Conservation (phyloP, 192 early-diverging fungal species). For the Coemansia sp. region DNA sequence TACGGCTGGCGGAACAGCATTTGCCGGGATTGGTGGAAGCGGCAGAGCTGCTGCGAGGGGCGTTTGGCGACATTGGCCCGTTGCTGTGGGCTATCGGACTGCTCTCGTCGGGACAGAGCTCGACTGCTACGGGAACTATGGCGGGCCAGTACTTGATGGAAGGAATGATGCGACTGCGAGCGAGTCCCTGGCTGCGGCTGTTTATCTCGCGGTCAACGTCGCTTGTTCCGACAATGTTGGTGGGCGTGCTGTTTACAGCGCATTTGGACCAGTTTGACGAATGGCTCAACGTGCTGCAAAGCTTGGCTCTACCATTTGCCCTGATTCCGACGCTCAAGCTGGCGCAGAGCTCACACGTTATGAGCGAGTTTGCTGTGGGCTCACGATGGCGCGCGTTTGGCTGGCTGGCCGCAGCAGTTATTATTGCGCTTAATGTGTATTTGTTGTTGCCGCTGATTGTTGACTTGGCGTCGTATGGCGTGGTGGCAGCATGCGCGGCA, state of each 20-base stretch:
- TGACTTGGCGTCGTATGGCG: constrained; percentile 23
- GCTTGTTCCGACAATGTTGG: constrained; percentile 65
- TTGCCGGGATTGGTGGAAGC: constrained; percentile 67
- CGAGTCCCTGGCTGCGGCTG: constrained; percentile 64
- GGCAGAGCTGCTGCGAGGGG: constrained; percentile 55
- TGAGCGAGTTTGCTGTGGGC: constrained; percentile 51
- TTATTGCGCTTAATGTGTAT: constrained; percentile 61
- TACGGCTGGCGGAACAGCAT: constrained; percentile 17
- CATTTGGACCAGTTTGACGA: constrained; percentile 67
- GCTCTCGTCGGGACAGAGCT: constrained; percentile 78
- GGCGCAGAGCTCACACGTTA: constrained; percentile 54
- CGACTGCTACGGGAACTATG: constrained; percentile 86
- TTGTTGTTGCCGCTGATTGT: constrained; percentile 46
- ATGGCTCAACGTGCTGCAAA: constrained; percentile 68
- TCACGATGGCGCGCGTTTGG: constrained; percentile 30
- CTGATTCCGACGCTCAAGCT: constrained; percentile 65
- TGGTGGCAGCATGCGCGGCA: constrained; percentile 13
- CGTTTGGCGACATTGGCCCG: constrained; percentile 63
- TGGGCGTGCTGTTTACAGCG: constrained; percentile 59
- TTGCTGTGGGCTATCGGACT: constrained; percentile 82
- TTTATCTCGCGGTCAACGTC: constrained; percentile 63
- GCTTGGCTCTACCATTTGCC: constrained; percentile 65
- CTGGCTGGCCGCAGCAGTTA: constrained; percentile 56
- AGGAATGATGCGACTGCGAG: constrained; percentile 68
- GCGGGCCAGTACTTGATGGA: constrained; percentile 90